phyloP scores from a whole-genome alignment of 441 rosid genomes.

The Hura crepitans region DNA sequence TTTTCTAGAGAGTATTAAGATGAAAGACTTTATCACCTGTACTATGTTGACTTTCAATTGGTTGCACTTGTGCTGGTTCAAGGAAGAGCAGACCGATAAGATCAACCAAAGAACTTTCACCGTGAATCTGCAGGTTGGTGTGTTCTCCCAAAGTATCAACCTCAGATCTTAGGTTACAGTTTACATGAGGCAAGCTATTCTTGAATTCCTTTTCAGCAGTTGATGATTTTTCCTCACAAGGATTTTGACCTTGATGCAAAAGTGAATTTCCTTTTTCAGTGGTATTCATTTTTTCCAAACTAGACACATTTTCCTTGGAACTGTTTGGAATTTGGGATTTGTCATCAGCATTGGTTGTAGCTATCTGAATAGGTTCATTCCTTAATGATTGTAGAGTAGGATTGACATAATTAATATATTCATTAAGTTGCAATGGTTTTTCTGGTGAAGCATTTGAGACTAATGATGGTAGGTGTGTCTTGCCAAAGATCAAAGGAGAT shows the following conservation, averaged over 20 bases:
- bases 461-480: slow-evolving; percentile 30
- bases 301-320: slow-evolving; percentile 28
- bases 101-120: slow-evolving; percentile 27
- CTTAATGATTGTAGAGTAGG: slow-evolving; percentile 27
- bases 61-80: slow-evolving; percentile 27
- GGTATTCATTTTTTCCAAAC: slow-evolving; percentile 24
- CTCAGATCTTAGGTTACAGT: slow-evolving; percentile 26
- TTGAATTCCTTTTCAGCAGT: slow-evolving; percentile 21
- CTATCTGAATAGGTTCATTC: slow-evolving; percentile 29
- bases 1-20: slow-evolving; percentile 12
- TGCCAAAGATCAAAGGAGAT: slow-evolving; percentile 45
- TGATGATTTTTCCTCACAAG: slow-evolving; percentile 21
- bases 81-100: slow-evolving; percentile 23
- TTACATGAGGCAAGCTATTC: slow-evolving; percentile 22
- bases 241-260: slow-evolving; percentile 33
- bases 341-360: slow-evolving; percentile 21
- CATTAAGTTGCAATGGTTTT: slow-evolving; percentile 33
- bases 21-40: slow-evolving; percentile 18
- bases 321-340: slow-evolving; percentile 20
- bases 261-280: slow-evolving; percentile 21
- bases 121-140: slow-evolving; percentile 17
- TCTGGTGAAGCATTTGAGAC: slow-evolving; percentile 34
- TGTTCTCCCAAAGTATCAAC: slow-evolving; percentile 29
- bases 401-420: slow-evolving; percentile 29
- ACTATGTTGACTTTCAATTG: slow-evolving; percentile 28